A percentile compares a stretch with the other conserved stretches of the same genome.
phyloP scores from a whole-genome alignment of 345 rosid species.

The Arabis alpina region DNA sequence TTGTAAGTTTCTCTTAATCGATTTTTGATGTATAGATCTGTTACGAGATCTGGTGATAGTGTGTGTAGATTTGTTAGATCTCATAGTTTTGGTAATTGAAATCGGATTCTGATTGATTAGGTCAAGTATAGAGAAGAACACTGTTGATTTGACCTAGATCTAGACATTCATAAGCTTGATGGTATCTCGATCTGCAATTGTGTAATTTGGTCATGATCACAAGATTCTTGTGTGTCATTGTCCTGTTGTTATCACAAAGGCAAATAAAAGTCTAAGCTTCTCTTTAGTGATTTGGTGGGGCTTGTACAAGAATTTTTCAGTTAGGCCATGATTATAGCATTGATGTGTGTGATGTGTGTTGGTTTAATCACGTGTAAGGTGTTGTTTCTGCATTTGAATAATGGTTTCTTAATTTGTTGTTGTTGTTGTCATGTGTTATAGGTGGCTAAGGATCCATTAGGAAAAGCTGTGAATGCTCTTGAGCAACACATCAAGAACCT shows the following conservation, averaged over 20 bases:
- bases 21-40: slow-evolving; percentile 27
- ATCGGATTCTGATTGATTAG: neutral
- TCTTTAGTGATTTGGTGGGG: slow-evolving; percentile 1
- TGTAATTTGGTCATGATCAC: slow-evolving; percentile 10
- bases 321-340: slow-evolving; percentile 36
- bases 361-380: slow-evolving; percentile 36
- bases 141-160: slow-evolving; percentile 36
- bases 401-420: neutral
- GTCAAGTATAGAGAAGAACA: neutral
- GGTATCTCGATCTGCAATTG: slow-evolving; percentile 25
- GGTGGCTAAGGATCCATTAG: slow-evolving; percentile 90
- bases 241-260: slow-evolving; percentile 26
- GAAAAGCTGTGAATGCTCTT: slow-evolving; percentile 85
- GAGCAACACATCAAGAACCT: slow-evolving; percentile 92
- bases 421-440: slow-evolving; percentile 37
- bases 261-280: slow-evolving; percentile 8
- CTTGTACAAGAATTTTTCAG: slow-evolving; percentile 21
- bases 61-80: slow-evolving; percentile 29
- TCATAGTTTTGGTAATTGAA: neutral
- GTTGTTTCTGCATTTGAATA: slow-evolving; percentile 26
- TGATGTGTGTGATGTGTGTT: slow-evolving; percentile 39
- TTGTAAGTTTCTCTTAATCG: slow-evolving; percentile 55
- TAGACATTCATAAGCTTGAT: slow-evolving; percentile 21
- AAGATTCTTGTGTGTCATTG: slow-evolving; percentile 36
- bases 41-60: slow-evolving; percentile 10